Conservation (phyloP, 2,329 filamentous ascomycete species). For the Plectosphaerella sp. region DNA sequence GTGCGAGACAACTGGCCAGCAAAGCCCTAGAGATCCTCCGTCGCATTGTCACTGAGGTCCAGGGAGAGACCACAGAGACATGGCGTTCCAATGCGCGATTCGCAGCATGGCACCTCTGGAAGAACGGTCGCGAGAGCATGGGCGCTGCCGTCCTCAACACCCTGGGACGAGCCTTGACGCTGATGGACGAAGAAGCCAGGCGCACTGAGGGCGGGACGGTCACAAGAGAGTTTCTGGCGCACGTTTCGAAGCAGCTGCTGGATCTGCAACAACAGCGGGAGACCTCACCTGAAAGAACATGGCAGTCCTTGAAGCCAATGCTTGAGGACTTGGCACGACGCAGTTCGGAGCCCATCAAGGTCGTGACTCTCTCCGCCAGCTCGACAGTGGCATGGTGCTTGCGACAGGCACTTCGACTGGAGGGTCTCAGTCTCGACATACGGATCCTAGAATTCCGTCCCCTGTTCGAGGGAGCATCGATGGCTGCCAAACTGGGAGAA, state of each 20-base stretch:
- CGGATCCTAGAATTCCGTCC: conserved; percentile 64
- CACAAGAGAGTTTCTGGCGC: conserved; percentile 8
- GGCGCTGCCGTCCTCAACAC: conserved; percentile 51
- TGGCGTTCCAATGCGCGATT: conserved; percentile 56
- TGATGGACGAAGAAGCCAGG: conserved; percentile 26
- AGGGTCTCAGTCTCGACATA: conserved; percentile 42
- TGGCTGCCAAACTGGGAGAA: conserved; percentile 39
- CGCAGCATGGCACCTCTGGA: conserved; percentile 59
- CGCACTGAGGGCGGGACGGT: conserved; percentile 15
- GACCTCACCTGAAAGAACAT: conserved; percentile 24
- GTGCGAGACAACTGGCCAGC: conserved; percentile 53
- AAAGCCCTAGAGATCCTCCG: conserved; percentile 44
- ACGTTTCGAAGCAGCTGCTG: conserved; percentile 8
- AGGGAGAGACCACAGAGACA: conserved; percentile 19
- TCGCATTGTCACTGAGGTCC: not conserved
- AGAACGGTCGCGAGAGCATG: conserved; percentile 64
- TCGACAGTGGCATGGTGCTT: conserved; percentile 54
- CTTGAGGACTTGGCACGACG: conserved; percentile 13
- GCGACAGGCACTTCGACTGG: conserved; percentile 28
- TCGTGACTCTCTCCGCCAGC: conserved; percentile 60
- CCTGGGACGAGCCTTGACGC: conserved; percentile 40
- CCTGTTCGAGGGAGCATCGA: conserved; percentile 57
- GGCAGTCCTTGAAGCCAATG: conserved; percentile 26
- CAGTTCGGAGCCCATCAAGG: conserved; percentile 28
- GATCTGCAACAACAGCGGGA: conserved; percentile 14